Evolutionary conservation across 192 early-diverging fungal species (phyloP), one percentile per base, ranked within the genome.

Genomic region (Gryganskiella cystojenkinii): DNA sequence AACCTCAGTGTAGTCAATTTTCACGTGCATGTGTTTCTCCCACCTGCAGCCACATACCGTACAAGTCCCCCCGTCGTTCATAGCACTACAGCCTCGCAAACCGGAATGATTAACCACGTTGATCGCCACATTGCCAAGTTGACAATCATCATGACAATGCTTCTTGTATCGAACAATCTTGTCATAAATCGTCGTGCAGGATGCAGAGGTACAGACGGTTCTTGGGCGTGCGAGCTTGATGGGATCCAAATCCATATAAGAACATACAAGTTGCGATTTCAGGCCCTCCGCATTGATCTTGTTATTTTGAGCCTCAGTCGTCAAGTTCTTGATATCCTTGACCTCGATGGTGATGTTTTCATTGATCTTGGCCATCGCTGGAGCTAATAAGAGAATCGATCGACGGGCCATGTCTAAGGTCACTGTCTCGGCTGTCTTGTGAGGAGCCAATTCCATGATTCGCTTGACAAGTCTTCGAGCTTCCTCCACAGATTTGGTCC

Each of bases 141-240:
- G 58, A 67, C 78, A 80, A 27, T 49, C 25, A 13, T 24, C 2
- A 63, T 80, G 78, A 34, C 78, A 80, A 28, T 80, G 60, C 56
- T 33, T 67, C 22, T 33, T 61, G 57, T 80, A 80, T 61, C 59
- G 28, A 22, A 60, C 34, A 46, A 70, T 76, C 11, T 61, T 61
- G n/a, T 11, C 55, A 28, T 67, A 42, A 43, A 67, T 28, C 30
- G 55, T 40, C 19, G 46, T 28, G 40, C 73, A 76, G 28, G 24
- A 33, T 8, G 6, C 10, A 56, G 53, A 63, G 8, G 65, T 78
- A 35, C 73, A 78, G 27, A 78, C 65, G 14, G 60, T 67, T 67
- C 65, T 66, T 37, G 72, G 72, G 20, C 43, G 28, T 20, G 0
- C 40, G 14, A 76, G 61, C 1, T 62, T 56, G 52, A 56, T 56